phyloP scores from a whole-genome alignment of 768 basidiomycete species.

The Leucocoprinus sp. region DNA sequence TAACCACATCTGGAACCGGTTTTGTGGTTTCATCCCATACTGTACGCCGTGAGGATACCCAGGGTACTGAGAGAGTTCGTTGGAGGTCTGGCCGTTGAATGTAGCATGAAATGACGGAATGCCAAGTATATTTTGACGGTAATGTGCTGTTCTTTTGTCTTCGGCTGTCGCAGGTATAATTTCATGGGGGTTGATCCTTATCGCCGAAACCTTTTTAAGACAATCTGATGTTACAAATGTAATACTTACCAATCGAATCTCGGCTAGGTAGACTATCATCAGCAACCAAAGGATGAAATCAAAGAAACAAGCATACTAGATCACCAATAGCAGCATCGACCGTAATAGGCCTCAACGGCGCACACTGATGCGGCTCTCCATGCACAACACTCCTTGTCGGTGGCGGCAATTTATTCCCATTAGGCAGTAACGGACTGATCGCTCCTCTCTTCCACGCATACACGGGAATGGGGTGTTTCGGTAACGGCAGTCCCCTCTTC shows the following conservation, averaged over 20 bases:
- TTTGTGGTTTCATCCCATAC: conserved; percentile 39
- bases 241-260: conserved; percentile 73
- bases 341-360: conserved; percentile 52
- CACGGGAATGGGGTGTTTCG: conserved; percentile 57
- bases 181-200: conserved; percentile 54
- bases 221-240: too few species aligned
- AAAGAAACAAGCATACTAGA: conserved; percentile 37
- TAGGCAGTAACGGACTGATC: conserved; percentile 33
- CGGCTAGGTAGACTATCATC: conserved; percentile 30
- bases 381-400: conserved; percentile 34
- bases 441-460: conserved; percentile 36
- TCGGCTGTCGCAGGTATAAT: conserved; percentile 24
- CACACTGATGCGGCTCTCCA: conserved; percentile 38
- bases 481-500: conserved; percentile 45
- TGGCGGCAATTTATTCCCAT: conserved; percentile 31
- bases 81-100: conserved; percentile 3
- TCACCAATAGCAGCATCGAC: conserved; percentile 63
- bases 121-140: conserved; percentile 27
- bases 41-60: conserved; percentile 39
- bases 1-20: conserved; percentile 33
- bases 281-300: conserved; percentile 6
- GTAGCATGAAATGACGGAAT: conserved; percentile 42
- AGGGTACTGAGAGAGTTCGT: conserved; percentile 19
- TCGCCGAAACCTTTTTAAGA: too few species aligned
- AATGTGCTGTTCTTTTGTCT: not conserved